A percentile compares a stretch with the other conserved stretches of the same genome.
Evolutionary conservation across 2,329 filamentous ascomycete species (phyloP).

Genomic region (Pezicula neosporulosa): DNA sequence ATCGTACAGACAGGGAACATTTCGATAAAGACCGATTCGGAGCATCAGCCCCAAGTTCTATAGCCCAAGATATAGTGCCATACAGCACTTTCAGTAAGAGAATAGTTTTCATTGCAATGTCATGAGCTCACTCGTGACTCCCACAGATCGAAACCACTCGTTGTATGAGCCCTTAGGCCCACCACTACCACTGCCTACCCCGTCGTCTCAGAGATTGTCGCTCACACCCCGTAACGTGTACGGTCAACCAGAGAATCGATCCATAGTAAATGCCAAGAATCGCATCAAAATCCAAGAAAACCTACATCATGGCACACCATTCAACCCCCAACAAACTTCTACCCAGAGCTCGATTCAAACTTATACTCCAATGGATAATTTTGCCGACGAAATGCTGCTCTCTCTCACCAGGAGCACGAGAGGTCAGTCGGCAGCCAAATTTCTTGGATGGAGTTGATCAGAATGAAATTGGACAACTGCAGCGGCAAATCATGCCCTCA

Average conservation of each 20-base stretch:
- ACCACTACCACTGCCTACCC: not conserved
- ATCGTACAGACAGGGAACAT: too few relatives aligned
- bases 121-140: too few relatives aligned
- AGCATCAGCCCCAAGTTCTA: too few relatives aligned
- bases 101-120: too few relatives aligned
- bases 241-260: slow-evolving; percentile 11
- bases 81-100: too few relatives aligned
- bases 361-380: slow-evolving; percentile 7
- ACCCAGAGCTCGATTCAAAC: too few relatives aligned
- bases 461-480: too few relatives aligned
- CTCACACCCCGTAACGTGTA: slow-evolving; percentile 15
- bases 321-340: not conserved
- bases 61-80: too few relatives aligned
- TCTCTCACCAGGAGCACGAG: not conserved
- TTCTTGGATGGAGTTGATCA: too few relatives aligned
- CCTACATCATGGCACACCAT: slow-evolving; percentile 12
- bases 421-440: too few relatives aligned
- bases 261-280: slow-evolving; percentile 20
- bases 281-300: slow-evolving; percentile 24
- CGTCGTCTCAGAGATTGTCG: slow-evolving; percentile 14
- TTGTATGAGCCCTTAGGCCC: not conserved
- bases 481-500: too few relatives aligned
- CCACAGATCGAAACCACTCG: not conserved
- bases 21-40: too few relatives aligned
- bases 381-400: slow-evolving; percentile 22